Evolutionary conservation across 768 basidiomycete genomes (phyloP).

Genomic region (Leucosporidium scottii): DNA sequence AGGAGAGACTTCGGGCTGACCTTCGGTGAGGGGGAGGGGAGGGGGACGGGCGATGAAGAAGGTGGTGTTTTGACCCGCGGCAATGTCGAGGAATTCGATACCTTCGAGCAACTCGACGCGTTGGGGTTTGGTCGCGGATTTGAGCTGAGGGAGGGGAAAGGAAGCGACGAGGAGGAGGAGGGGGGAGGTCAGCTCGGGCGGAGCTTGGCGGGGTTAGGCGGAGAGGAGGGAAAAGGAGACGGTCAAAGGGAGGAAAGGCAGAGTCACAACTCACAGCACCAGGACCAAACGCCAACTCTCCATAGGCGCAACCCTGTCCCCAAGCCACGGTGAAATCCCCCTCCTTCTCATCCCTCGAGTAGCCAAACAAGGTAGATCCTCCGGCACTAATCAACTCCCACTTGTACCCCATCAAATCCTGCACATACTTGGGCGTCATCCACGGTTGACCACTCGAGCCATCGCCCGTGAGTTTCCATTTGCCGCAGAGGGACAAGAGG

Average conservation of each 20-base stretch:
- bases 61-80: conserved; percentile 79
- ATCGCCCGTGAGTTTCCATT: conserved; percentile 95
- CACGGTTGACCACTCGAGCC: conserved; percentile 47
- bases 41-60: conserved; percentile 67
- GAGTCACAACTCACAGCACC: conserved; percentile 39
- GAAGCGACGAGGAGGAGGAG: no score
- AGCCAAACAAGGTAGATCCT: conserved; percentile 75
- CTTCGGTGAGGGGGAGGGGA: conserved; percentile 12
- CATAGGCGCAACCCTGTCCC: conserved; percentile 44
- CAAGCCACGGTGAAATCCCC: conserved; percentile 60
- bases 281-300: conserved; percentile 71
- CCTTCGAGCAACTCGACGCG: conserved; percentile 62
- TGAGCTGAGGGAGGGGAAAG: conserved; percentile 5
- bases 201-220: no score
- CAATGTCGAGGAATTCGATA: conserved; percentile 66
- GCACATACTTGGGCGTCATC: conserved; percentile 30
- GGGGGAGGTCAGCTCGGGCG: not conserved
- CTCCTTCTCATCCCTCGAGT: conserved; percentile 67
- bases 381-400: conserved; percentile 63
- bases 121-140: conserved; percentile 39
- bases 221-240: no score
- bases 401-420: conserved; percentile 63
- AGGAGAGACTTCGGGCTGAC: conserved; percentile 8
- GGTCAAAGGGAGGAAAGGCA: no score
- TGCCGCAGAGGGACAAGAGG: conserved; percentile 49